phyloP scores from a whole-genome alignment of 2,329 filamentous ascomycete genomes.

The Fusarium sp. region DNA sequence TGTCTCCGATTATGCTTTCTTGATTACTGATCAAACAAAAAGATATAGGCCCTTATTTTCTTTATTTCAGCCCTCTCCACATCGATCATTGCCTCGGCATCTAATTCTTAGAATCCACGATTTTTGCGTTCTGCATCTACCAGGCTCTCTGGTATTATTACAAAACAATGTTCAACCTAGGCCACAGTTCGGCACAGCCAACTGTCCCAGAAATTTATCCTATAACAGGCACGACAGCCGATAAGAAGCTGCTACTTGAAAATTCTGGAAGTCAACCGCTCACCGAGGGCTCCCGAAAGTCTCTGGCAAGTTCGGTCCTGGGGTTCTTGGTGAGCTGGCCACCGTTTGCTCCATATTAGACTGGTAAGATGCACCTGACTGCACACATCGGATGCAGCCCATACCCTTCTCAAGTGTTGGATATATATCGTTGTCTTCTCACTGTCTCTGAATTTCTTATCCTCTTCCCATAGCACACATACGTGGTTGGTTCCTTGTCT shows the following conservation, averaged over 20 bases:
- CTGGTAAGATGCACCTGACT: neutral
- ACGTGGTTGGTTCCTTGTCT: neutral
- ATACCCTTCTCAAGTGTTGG: neutral
- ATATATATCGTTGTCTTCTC: neutral
- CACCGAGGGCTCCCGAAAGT: neutral
- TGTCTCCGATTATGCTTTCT: neutral
- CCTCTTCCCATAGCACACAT: neutral
- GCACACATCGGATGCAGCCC: neutral
- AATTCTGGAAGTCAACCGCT: neutral
- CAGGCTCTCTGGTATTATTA: neutral
- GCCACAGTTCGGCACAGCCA: neutral
- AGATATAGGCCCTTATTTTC: neutral
- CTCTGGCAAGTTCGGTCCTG: neutral
- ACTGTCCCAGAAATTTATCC: neutral
- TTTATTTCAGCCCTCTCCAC: neutral
- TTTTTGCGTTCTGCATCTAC: neutral
- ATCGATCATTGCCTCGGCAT: neutral
- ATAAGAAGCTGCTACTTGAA: neutral
- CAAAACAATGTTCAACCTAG: neutral
- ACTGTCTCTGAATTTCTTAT: no score
- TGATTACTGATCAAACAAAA: neutral
- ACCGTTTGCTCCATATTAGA: neutral
- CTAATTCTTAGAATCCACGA: fast-evolving
- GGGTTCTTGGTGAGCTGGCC: neutral
- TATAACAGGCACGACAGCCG: neutral